phyloP scores from a whole-genome alignment of 306 rosid species.

The Lupinus albus region DNA sequence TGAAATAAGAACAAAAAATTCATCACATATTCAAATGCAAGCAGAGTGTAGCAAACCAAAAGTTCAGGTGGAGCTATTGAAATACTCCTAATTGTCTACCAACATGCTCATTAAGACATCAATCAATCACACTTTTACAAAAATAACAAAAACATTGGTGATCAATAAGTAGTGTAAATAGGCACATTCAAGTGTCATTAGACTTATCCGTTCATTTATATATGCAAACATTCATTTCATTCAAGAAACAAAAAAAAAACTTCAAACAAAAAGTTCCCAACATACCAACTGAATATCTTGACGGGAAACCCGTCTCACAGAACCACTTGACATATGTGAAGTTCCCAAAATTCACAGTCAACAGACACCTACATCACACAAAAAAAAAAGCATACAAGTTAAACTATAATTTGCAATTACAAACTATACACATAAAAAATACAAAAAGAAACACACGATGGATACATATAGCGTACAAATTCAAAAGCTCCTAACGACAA shows the following conservation, averaged over 20 bases:
- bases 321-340: slow-evolving; percentile 70
- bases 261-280: neutral
- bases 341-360: slow-evolving; percentile 19
- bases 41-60: slow-evolving; percentile 12
- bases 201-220: no score
- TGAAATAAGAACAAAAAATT: neutral
- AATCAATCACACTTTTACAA: no score
- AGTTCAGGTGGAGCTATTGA: neutral
- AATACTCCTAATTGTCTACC: no score
- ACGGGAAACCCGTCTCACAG: slow-evolving; percentile 77
- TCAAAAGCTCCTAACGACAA: neutral
- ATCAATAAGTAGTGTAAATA: no score
- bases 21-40: neutral
- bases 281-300: slow-evolving; percentile 90
- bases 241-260: neutral
- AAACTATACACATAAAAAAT: neutral
- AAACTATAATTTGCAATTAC: slow-evolving; percentile 17
- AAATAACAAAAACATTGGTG: no score
- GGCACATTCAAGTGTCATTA: no score
- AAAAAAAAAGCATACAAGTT: neutral
- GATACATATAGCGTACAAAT: neutral
- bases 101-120: no score
- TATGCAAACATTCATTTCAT: neutral
- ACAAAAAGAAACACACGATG: neutral
- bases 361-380: neutral